Base-by-base conservation (phyloP, 768 basidiomycete genomes). In the Mycena amicta region DNA sequence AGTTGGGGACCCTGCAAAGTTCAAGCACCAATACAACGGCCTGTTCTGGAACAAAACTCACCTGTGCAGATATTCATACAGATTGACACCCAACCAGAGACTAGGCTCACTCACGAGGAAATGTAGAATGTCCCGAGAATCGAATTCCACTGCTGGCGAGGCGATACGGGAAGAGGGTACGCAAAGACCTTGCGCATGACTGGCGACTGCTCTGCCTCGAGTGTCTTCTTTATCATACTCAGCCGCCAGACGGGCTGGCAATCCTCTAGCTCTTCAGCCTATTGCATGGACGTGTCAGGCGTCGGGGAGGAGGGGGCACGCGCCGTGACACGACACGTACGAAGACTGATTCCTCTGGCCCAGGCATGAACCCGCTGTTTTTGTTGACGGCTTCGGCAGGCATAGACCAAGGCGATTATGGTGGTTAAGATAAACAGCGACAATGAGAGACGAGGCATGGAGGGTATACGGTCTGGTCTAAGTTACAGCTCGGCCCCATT, bases 101-200 rank as follows among this genome's bases (percentile, higher is more conserved):
- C n/a, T n/a, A n/a, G n/a, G n/a, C n/a, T n/a, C n/a, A n/a, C 92
- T 69, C 71, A 95, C 93, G 93, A 95, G 80, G 92, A 94, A 75
- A 95, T 95, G 78, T 95, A 95, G 80, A 95, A 94, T 20, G 94
- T 95, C 61, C 91, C 94, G 27, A 95, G 80, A 55, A 97, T 80
- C 37, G 91, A 89, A 72, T 94, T 95, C 87, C 88, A 92, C 5
- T n/a, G n/a, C n/a, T n/a, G n/a, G 85, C 93, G 57, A 92, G 93
- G 30, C 91, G 90, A 68, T 95, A 96, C 31, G 93, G 93, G 69
- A 96, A 96, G 57, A 95, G 74, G 76, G 83, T 84, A 37, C 4
- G 82, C 77, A 73, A 95, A 95, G 31, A 93, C 79, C 67, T 86
- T 83, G 55, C 89, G 87, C 86, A 94, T 84, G 47, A 92, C 70